These are phyloP conservation scores for Rhizopogon rudus DNA, from an alignment of 768 basidiomycete genomes.

Conservation along the genomic window DNA sequence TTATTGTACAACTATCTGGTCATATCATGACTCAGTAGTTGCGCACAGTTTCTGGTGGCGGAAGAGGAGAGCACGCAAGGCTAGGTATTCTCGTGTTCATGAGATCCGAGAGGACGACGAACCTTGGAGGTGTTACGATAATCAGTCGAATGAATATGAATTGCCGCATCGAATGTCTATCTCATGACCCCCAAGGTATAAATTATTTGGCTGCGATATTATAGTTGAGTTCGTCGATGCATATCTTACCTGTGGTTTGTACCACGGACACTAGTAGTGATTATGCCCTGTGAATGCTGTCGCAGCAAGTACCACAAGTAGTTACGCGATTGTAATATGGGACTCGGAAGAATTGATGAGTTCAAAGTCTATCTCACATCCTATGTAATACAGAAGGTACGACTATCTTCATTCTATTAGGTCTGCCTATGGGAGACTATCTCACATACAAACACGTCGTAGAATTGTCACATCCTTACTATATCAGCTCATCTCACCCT, in stretches of 20 bases:
- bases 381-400: no score
- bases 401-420: no score
- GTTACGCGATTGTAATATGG: no score
- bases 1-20: background rate
- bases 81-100: conserved; percentile 18
- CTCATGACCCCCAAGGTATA: background rate
- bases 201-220: background rate
- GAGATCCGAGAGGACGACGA: conserved; percentile 25
- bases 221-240: background rate
- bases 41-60: conserved; percentile 26
- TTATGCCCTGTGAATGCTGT: no score
- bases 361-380: no score
- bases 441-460: no score
- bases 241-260: background rate
- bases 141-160: background rate
- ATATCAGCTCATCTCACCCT: no score
- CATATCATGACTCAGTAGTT: background rate
- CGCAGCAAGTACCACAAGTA: no score
- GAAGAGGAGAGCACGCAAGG: conserved; percentile 13
- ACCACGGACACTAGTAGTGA: background rate
- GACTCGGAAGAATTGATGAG: no score
- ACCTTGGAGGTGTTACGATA: conserved; percentile 25
- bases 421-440: no score
- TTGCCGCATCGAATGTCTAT: background rate
- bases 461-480: no score